Base-by-base conservation (phyloP, 2,329 filamentous ascomycete genomes). In the Sclerotinia glacialis region DNA sequence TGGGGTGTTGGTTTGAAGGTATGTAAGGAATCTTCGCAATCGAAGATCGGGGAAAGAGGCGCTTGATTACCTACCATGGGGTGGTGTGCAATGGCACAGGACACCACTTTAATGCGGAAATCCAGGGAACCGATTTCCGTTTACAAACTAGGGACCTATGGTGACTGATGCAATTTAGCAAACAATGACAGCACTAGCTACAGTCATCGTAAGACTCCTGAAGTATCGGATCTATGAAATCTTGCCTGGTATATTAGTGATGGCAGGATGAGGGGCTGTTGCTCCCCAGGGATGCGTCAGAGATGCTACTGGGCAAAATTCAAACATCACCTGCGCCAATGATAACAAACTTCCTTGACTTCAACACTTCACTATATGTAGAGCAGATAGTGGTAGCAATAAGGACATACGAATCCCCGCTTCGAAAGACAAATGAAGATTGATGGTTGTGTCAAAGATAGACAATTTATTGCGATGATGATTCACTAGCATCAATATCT, bases 1-100 rank as follows among this genome's bases (percentile, higher is more conserved):
- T 83, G 76, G 87, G 86, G 18, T 64, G 7, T n/a, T 64, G 49
- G 50, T 56, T 56, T 64, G 8, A 8, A 2, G 11, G 37, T 37
- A 12, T 37, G 37, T 37, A 12, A 8, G 34, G 9, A 37, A 37
- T 37, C 9, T 3, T 12, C 11, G 37, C 37, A 12, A 8, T 37
- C 0, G 37, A 37, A 12, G 37, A 37, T 11, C 3, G 37, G 11
- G 2, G 37, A 12, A 37, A 5, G 37, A 37, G 37, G 12, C 2
- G 37, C 12, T 37, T 37, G 37, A 3, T 37, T 37, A 37, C 11
- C 3, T 37, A 37, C 9, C 37, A 37, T 37, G 34, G 11, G 8
- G 5, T 34, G 31, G 31, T 5, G 5, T 34, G 9, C 31, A 34
- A 8, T 34, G n/a, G n/a, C n/a, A n/a, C n/a, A n/a, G n/a, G n/a